These are phyloP conservation scores for Salix suchowensis DNA, from an alignment of 345 rosid species.

Conservation along the genomic window DNA sequence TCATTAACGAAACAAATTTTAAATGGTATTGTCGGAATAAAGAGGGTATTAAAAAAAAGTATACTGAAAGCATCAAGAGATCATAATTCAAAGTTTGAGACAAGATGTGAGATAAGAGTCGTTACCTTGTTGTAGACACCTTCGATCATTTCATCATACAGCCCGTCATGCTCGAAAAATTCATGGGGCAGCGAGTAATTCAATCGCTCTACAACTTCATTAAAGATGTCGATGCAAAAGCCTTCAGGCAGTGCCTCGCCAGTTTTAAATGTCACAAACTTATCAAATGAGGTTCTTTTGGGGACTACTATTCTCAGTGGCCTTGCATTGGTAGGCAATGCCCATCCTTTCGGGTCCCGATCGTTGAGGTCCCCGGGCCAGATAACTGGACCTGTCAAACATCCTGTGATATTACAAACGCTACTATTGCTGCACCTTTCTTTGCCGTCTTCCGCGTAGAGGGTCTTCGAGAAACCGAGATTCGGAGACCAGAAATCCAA, in stretches of 20 bases:
- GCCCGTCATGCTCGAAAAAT: constrained; percentile 27
- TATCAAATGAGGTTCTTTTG: constrained; percentile 29
- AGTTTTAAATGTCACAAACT: constrained; percentile 35
- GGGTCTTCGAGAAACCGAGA: constrained; percentile 25
- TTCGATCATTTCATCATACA: constrained; percentile 37
- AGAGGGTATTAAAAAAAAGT: too few relatives aligned
- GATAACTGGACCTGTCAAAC: constrained; percentile 15
- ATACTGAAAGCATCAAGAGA: not conserved
- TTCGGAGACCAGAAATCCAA: constrained; percentile 38
- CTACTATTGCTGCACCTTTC: not conserved
- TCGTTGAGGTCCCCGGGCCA: constrained; percentile 35
- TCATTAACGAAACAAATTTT: not conserved
- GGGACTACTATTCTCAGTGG: constrained; percentile 49
- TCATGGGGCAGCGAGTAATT: constrained; percentile 21
- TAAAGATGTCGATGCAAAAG: constrained; percentile 49
- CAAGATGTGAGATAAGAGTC: not conserved
- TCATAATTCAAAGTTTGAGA: not conserved
- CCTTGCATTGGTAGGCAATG: constrained; percentile 23
- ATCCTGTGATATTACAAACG: not conserved
- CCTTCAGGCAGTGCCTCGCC: constrained; percentile 25
- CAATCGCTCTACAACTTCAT: constrained; percentile 4
- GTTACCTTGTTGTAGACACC: constrained; percentile 45
- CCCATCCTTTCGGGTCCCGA: constrained; percentile 36
- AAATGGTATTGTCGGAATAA: not conserved
- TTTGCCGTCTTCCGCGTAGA: not conserved